Evolutionary conservation across 148 eudicot species (phyloP).

Genomic region (Amaranthus palmeri): DNA sequence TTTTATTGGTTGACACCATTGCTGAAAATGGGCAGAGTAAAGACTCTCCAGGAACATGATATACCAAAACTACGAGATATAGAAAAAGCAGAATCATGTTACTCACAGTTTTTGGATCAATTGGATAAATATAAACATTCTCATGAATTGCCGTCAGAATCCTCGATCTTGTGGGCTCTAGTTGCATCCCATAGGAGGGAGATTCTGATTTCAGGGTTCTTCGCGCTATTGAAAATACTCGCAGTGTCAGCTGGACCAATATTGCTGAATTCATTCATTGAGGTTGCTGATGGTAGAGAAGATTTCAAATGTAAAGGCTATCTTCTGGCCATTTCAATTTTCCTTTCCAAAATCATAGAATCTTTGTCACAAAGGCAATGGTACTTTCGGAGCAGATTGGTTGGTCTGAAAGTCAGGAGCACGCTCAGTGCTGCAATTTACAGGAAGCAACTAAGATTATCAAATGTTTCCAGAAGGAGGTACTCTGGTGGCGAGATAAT

Average conservation of each 20-base stretch:
- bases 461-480: conserved; percentile 48
- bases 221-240: conserved; percentile 58
- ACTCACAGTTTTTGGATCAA: conserved; percentile 36
- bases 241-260: conserved; percentile 75
- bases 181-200: conserved; percentile 63
- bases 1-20: conserved; percentile 82
- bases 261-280: conserved; percentile 71
- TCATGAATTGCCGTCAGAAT: conserved; percentile 29
- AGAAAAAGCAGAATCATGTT: conserved; percentile 64
- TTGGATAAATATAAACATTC: conserved; percentile 34
- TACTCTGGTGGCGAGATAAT: conserved; percentile 78
- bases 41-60: conserved; percentile 58
- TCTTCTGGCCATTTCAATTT: conserved; percentile 47
- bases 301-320: conserved; percentile 56
- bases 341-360: conserved; percentile 54
- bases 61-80: conserved; percentile 49
- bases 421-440: conserved; percentile 70
- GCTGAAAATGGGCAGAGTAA: conserved; percentile 61
- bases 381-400: conserved; percentile 53
- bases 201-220: conserved; percentile 65
- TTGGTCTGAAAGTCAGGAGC: conserved; percentile 63
- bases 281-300: conserved; percentile 66
- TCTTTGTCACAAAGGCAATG: conserved; percentile 77
- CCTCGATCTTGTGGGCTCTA: conserved; percentile 55
- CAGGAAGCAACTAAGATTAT: conserved; percentile 54